Conservation (phyloP, 208 protist genomes). For the Leishmania aethiopica region DNA sequence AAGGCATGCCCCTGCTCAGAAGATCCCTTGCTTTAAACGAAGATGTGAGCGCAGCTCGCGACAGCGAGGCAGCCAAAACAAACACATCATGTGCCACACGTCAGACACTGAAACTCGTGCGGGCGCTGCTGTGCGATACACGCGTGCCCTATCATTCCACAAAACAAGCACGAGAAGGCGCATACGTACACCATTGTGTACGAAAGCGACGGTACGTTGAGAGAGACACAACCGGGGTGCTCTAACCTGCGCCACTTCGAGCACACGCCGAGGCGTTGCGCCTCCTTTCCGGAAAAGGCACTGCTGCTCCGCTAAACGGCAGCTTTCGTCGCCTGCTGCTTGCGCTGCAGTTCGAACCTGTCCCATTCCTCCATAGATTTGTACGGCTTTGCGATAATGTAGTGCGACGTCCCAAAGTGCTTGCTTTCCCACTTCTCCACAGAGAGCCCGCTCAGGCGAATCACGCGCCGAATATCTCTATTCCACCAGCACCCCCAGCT, state of each 20-base stretch:
- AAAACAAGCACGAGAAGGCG: not conserved
- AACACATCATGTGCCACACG: not conserved
- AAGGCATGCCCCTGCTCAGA: not conserved
- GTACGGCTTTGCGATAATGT: slow-evolving; percentile 82
- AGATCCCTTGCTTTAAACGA: not conserved
- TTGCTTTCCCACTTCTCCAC: slow-evolving; percentile 69
- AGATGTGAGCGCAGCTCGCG: not conserved
- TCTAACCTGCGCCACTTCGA: not conserved
- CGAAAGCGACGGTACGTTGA: too few relatives aligned
- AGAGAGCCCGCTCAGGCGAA: slow-evolving; percentile 68
- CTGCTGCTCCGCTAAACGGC: not conserved
- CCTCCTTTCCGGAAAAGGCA: not conserved
- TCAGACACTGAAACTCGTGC: not conserved
- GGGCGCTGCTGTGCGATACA: not conserved
- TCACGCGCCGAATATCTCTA: slow-evolving; percentile 74
- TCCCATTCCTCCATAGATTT: slow-evolving; percentile 84
- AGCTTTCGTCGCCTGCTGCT: slow-evolving; percentile 15
- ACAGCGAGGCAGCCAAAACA: not conserved
- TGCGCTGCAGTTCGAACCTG: slow-evolving; percentile 23
- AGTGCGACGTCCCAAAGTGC: slow-evolving; percentile 91
- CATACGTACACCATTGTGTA: not conserved
- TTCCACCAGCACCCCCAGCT: slow-evolving; percentile 93
- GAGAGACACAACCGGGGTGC: not conserved
- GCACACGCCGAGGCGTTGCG: not conserved
- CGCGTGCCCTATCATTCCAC: not conserved